Percentiles rank a stretch among this genome's conserved stretches.
These are phyloP conservation scores for Prillingera fragicola DNA, from an alignment of 1,284 basidiomycete species.

Conservation along the genomic window DNA sequence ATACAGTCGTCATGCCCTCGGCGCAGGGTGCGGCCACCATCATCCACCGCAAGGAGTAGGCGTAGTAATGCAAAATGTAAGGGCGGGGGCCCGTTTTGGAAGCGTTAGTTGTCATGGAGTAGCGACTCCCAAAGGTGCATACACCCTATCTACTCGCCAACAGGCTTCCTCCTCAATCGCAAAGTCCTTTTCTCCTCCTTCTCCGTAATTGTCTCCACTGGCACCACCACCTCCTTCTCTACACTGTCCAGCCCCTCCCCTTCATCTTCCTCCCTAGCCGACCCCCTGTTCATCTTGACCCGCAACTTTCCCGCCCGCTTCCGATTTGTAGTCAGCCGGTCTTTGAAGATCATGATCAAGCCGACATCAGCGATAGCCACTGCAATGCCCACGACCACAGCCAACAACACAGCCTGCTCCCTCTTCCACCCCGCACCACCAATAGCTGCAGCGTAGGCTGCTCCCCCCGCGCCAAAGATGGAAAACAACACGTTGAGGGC, in stretches of 20 bases:
- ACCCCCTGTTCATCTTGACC: conserved; percentile 10
- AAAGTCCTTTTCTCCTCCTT: too few relatives aligned
- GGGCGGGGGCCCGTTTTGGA: too few relatives aligned
- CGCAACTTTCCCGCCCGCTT: conserved; percentile 15
- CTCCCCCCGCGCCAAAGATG: conserved; percentile 33
- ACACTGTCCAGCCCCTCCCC: too few relatives aligned
- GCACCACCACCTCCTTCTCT: too few relatives aligned
- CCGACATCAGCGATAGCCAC: conserved; percentile 36
- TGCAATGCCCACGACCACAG: conserved; percentile 29
- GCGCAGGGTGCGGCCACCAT: conserved; percentile 22
- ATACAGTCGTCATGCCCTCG: conserved; percentile 20
- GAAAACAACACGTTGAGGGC: conserved; percentile 41
- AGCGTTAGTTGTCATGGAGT: too few relatives aligned
- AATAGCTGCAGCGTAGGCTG: conserved; percentile 33
- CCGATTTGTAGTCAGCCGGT: conserved; percentile 16
- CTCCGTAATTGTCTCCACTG: too few relatives aligned
- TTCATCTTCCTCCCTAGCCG: too few relatives aligned
- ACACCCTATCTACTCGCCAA: too few relatives aligned
- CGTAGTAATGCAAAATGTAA: not conserved
- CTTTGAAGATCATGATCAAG: conserved; percentile 28
- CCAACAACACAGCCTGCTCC: conserved; percentile 29
- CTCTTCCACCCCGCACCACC: conserved; percentile 32
- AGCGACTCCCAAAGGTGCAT: too few relatives aligned
- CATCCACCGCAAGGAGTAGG: conserved; percentile 19
- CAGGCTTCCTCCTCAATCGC: too few relatives aligned